Evolutionary conservation across 1,139 yeast species (phyloP), one percentile per base, ranked within the genome.

Genomic region (Eremothecium coryli): DNA sequence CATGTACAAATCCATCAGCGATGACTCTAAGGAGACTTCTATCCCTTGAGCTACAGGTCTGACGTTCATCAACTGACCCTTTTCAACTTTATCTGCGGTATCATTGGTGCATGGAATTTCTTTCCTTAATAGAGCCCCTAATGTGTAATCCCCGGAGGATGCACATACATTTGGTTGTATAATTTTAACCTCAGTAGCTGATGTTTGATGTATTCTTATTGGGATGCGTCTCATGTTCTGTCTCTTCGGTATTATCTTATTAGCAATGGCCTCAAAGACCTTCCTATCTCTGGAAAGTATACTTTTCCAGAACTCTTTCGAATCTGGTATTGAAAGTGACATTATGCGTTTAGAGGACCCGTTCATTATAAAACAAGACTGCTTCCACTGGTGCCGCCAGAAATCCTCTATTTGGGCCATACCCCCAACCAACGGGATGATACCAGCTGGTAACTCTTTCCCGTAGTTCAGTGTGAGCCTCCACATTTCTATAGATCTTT

Each of bases 371-470:
- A 68, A 82, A 48, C 82, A 73, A 2, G 86, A 70, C 50, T 88
- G 95, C 49, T 88, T 88, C 52, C 84, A 58, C 43, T 75, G 86
- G 53, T 86, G 85, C 39, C 76, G 64, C 74, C 90, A 73, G 33
- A 72, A 68, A 36, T 68, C 71, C 36, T 65, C 62, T 20, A 82
- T 40, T 11, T 52, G 54, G 2, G 61, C 58, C 2, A 49, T 37
- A 7, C 46, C 50, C 5, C 44, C 42, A 1, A 50, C 39, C 18
- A 66, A 33, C 0, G 82, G 79, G 5, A 82, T 62, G 1, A 82
- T 58, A 14, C 68, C 73, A 0, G 47, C 36, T 0, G 93, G 93
- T 37, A 69, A 71, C 21, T 60, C 54, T 6, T 38, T n/a, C 4
- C 65, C 58, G 35, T 60, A 50, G 27, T 62, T 67, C 25, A 81